A percentile compares a stretch with the other conserved stretches of the same genome.
These are phyloP conservation scores for Trichoderma pleuroti DNA, from an alignment of 2,329 filamentous ascomycete genomes.

Conservation along the genomic window DNA sequence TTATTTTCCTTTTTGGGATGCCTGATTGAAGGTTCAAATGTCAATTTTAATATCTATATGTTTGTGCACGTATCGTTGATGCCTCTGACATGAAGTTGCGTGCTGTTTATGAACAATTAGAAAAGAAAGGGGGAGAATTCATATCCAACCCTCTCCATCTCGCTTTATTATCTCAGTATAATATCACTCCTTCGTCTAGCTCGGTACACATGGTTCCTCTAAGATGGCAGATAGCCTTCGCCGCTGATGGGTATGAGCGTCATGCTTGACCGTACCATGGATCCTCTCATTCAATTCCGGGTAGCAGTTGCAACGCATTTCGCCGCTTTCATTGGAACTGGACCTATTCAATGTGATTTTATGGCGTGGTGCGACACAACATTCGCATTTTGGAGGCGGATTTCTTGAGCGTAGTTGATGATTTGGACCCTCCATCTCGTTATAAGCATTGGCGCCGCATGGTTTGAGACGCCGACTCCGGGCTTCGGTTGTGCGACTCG, in stretches of 20 bases:
- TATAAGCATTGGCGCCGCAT: constrained; percentile 24
- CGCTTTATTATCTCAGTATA: background rate
- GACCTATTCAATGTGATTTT: constrained; percentile 21
- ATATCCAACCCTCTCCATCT: background rate
- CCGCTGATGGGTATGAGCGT: too few relatives aligned
- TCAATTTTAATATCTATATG: background rate
- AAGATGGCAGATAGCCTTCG: background rate
- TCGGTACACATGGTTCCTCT: background rate
- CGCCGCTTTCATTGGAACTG: constrained; percentile 21
- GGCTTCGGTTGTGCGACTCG: constrained; percentile 27
- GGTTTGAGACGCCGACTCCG: constrained; percentile 28
- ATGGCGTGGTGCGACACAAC: constrained; percentile 24
- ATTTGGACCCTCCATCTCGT: constrained; percentile 6
- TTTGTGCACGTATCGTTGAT: background rate
- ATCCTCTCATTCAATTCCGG: background rate
- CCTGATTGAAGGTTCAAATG: background rate
- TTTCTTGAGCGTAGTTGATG: constrained; percentile 23
- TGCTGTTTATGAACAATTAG: background rate
- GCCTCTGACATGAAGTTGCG: too few relatives aligned
- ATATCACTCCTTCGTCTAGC: background rate
- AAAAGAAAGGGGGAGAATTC: background rate
- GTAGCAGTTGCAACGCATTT: constrained; percentile 5
- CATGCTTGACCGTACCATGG: background rate
- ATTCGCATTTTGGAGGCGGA: constrained; percentile 25
- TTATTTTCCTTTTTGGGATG: background rate